Evolutionary conservation across 2,329 filamentous ascomycete species (phyloP).

Genomic region (Aspergillus latus): DNA sequence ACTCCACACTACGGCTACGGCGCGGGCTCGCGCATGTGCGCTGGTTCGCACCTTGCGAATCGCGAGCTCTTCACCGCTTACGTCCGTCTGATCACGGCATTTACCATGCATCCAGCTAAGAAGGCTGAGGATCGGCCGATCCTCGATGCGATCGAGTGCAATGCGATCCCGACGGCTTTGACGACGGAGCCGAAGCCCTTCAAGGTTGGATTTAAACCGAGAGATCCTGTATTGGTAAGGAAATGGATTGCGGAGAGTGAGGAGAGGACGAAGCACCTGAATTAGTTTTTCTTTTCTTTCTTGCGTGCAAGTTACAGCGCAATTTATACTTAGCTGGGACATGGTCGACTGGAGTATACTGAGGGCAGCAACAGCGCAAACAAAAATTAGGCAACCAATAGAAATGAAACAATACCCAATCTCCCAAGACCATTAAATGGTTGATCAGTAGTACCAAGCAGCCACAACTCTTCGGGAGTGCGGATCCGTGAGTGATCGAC

Average conservation of each 20-base stretch:
- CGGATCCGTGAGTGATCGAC: neutral
- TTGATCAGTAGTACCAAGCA: neutral
- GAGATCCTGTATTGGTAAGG: slow-evolving; percentile 48
- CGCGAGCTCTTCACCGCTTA: slow-evolving; percentile 63
- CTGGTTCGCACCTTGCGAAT: slow-evolving; percentile 63
- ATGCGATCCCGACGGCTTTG: slow-evolving; percentile 56
- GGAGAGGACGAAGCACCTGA: slow-evolving; percentile 50
- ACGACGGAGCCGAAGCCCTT: slow-evolving; percentile 64
- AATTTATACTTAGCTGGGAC: neutral
- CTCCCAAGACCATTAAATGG: neutral
- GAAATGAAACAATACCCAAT: neutral
- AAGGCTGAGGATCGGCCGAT: slow-evolving; percentile 52
- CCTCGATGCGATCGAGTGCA: slow-evolving; percentile 59
- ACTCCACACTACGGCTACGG: slow-evolving; percentile 65
- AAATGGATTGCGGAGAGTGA: slow-evolving; percentile 57
- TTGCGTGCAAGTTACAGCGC: neutral
- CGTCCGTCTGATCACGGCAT: slow-evolving; percentile 59
- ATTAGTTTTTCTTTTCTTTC: slow-evolving; percentile 19
- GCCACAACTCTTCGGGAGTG: neutral
- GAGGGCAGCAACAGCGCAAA: neutral
- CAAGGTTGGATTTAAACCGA: slow-evolving; percentile 56
- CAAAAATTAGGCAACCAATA: neutral
- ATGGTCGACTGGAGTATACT: neutral
- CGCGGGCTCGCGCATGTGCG: slow-evolving; percentile 64
- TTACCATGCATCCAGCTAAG: slow-evolving; percentile 53